phyloP scores from a whole-genome alignment of 2,329 filamentous ascomycete genomes.

The Ceratocystis destructans region DNA sequence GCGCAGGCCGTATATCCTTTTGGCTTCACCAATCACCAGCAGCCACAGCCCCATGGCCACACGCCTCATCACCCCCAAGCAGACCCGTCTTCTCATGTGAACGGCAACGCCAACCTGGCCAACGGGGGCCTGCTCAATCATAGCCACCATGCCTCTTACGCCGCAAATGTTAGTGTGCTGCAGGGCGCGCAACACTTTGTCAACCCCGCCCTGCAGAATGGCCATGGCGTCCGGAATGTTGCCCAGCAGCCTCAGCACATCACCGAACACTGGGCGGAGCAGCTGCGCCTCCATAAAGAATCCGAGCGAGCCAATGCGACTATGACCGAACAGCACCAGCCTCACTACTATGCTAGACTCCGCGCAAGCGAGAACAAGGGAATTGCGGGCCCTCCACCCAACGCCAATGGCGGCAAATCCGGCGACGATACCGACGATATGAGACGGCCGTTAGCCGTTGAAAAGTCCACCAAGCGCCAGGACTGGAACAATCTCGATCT shows the following conservation, averaged over 20 bases:
- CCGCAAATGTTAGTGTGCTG: slow-evolving; percentile 12
- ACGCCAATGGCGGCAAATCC: slow-evolving; percentile 37
- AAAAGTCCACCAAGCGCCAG: slow-evolving; percentile 54
- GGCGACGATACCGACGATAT: slow-evolving; percentile 44
- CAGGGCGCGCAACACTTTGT: slow-evolving; percentile 15
- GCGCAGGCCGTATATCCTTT: slow-evolving; percentile 31
- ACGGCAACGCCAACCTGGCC: slow-evolving; percentile 33
- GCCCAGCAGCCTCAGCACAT: slow-evolving; percentile 38
- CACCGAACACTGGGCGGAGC: slow-evolving; percentile 72
- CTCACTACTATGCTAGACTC: slow-evolving; percentile 57
- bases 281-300: slow-evolving; percentile 67
- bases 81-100: slow-evolving; percentile 42
- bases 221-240: slow-evolving; percentile 36
- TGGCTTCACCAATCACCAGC: slow-evolving; percentile 57
- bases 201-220: slow-evolving; percentile 37
- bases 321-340: slow-evolving; percentile 53
- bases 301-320: slow-evolving; percentile 57
- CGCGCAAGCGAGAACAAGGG: slow-evolving; percentile 58
- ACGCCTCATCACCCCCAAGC: slow-evolving; percentile 48
- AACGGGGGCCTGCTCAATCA: slow-evolving; percentile 33
- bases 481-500: slow-evolving; percentile 91
- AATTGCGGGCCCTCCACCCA: slow-evolving; percentile 37
- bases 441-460: slow-evolving; percentile 50
- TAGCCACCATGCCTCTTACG: slow-evolving; percentile 17
- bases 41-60: slow-evolving; percentile 42